Percentiles rank a stretch among this genome's conserved stretches.
These are phyloP conservation scores for Leucocoprinus leucothites DNA, from an alignment of 768 basidiomycete species.

Conservation along the genomic window DNA sequence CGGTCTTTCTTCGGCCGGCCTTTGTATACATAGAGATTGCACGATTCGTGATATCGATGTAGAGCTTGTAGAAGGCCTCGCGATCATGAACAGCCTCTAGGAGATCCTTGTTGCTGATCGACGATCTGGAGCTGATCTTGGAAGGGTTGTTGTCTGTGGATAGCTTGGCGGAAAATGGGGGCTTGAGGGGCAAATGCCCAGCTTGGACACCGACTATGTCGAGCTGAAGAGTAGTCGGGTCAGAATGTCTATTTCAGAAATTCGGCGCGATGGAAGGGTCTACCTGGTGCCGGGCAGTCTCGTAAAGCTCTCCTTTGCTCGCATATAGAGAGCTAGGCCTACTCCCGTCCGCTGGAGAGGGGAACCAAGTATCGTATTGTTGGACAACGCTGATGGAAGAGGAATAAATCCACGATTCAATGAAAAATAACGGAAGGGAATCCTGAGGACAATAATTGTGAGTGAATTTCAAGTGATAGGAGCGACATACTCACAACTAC, in stretches of 20 bases:
- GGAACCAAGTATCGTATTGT: slow-evolving; percentile 72
- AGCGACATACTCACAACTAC: slow-evolving; percentile 62
- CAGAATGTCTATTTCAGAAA: slow-evolving; percentile 3
- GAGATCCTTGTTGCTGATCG: slow-evolving; percentile 62
- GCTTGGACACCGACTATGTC: slow-evolving; percentile 77
- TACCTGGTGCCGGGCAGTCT: slow-evolving; percentile 88
- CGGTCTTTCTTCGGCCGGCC: slow-evolving; percentile 82
- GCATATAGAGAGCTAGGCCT: slow-evolving; percentile 58
- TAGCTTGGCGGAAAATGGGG: slow-evolving; percentile 67
- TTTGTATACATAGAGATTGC: slow-evolving; percentile 83
- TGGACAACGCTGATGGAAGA: slow-evolving; percentile 83
- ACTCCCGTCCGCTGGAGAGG: slow-evolving; percentile 40
- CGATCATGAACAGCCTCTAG: slow-evolving; percentile 50
- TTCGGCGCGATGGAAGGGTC: slow-evolving; percentile 5
- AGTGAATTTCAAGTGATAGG: background rate
- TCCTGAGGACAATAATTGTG: slow-evolving; percentile 28
- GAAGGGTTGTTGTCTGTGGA: slow-evolving; percentile 21
- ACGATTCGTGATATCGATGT: slow-evolving; percentile 69
- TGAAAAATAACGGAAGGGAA: slow-evolving; percentile 64
- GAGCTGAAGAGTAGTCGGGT: slow-evolving; percentile 45
- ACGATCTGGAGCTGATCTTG: slow-evolving; percentile 18
- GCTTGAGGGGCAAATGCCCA: slow-evolving; percentile 65
- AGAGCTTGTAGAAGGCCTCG: slow-evolving; percentile 74
- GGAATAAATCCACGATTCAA: slow-evolving; percentile 93
- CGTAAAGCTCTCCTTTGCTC: slow-evolving; percentile 83